These are phyloP conservation scores for Ustilago esculenta DNA, from an alignment of 1,284 basidiomycete species.

Conservation along the genomic window DNA sequence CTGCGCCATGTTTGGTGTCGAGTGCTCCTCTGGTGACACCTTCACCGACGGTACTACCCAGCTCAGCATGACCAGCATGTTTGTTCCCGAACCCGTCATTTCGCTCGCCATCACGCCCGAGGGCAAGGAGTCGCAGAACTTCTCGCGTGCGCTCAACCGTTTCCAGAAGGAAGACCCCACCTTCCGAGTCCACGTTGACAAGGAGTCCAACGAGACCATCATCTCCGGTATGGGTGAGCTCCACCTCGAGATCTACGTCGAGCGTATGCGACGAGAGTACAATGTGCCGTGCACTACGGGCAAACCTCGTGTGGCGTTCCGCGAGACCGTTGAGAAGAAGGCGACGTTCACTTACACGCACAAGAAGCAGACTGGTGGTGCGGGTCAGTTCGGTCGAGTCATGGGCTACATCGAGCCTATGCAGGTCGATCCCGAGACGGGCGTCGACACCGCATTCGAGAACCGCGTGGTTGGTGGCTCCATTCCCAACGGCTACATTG, in stretches of 20 bases:
- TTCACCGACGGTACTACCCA: constrained; percentile 75
- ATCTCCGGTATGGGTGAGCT: constrained; percentile 99
- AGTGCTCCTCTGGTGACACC: constrained; percentile 97
- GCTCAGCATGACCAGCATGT: constrained; percentile 84
- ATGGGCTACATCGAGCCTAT: constrained; percentile 90
- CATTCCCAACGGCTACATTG: constrained; percentile 90
- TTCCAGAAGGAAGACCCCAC: constrained; percentile 99
- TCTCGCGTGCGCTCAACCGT: constrained; percentile 93
- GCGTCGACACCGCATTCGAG: constrained; percentile 87
- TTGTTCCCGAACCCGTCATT: constrained; percentile 97
- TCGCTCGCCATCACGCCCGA: constrained; percentile 91
- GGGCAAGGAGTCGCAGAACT: constrained; percentile 83
- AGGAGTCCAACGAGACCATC: constrained; percentile 98
- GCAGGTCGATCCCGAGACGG: constrained; percentile 79
- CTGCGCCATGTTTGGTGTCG: constrained; percentile 98
- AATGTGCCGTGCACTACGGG: constrained; percentile 92
- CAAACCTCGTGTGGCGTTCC: constrained; percentile 95
- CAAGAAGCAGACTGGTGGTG: constrained; percentile 98
- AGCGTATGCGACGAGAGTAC: constrained; percentile 98
- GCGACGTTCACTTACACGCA: constrained; percentile 91
- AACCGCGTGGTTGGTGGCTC: constrained; percentile 90
- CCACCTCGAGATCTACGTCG: constrained; percentile 98
- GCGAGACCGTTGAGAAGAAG: constrained; percentile 87
- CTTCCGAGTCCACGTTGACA: constrained; percentile 95
- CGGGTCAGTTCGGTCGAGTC: constrained; percentile 94